Evolutionary conservation across 2,329 filamentous ascomycete species (phyloP), one percentile per base, ranked within the genome.

Genomic region (Thielaviopsis ethacetica): DNA sequence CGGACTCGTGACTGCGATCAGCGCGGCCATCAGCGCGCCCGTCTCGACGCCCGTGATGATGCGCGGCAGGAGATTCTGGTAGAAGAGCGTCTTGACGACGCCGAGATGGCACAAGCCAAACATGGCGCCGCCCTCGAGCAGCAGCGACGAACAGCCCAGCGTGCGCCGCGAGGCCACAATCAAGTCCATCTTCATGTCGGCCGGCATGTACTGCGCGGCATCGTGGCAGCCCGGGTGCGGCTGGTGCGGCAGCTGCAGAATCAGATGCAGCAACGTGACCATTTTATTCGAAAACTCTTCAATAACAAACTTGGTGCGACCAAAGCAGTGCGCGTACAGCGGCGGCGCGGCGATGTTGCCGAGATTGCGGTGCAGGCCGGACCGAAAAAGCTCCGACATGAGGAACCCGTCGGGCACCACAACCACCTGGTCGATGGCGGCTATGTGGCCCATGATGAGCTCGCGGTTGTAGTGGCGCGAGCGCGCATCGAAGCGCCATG

Each of bases 1-100:
- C 65, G 93, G 86, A 0, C 86, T 90, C 68, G 93, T 90, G 19
- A 93, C 86, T 5, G 88, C 86, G 1, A 97, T 88, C 27, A 96
- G 74, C 13, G 90, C 89, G 1, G 90, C 91, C 63, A 95, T 91
- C 65, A 96, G 73, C 9, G 91, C 91, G 15, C 91, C 91, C 0
- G 89, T 95, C 3, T 86, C 91, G 1, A 89, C 95, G 9, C 91
- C 91, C 0, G 89, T 89, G 65, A 97, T 91, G 65, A 96, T 95
- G 51, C 89, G 81, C 3, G 93, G 91, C 53, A 96, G 75, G 17
- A 96, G 72, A 0, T 88, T 88, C 27, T 86, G 81, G 41, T 90
- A 72, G 70, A 91, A 88, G 49, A 96, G 73, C 1, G 90, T 90
- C 68, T 91, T 95, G 47, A 95, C 87, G 5, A 96, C 89, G 6